Evolutionary conservation across 495 filamentous ascomycete genomes (phyloP).

Genomic region (Penicillium pancosmium): DNA sequence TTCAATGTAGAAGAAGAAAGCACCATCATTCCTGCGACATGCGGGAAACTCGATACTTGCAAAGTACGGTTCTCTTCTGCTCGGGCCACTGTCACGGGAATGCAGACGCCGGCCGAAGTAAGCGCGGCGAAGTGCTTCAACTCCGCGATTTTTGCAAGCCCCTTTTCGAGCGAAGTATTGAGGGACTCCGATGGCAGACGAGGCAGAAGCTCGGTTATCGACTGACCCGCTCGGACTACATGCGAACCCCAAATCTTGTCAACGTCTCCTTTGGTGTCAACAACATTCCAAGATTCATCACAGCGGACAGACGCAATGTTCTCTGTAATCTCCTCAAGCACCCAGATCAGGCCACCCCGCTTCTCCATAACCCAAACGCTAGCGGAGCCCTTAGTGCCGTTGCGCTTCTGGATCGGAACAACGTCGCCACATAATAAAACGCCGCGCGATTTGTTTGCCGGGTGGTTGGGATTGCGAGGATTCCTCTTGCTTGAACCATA

Average conservation of each 20-base stretch:
- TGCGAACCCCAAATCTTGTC: slow-evolving; percentile 81
- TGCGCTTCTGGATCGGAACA: slow-evolving; percentile 93
- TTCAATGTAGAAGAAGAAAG: slow-evolving; percentile 71
- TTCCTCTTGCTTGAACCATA: slow-evolving; percentile 67
- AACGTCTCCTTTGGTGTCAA: slow-evolving; percentile 66
- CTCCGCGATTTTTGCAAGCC: slow-evolving; percentile 68
- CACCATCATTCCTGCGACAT: slow-evolving; percentile 96
- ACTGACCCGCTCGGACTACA: slow-evolving; percentile 63
- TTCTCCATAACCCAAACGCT: slow-evolving; percentile 99
- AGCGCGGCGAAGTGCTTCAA: slow-evolving; percentile 80
- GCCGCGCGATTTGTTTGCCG: slow-evolving; percentile 76
- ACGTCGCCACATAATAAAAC: slow-evolving; percentile 96
- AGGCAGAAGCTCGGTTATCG: slow-evolving; percentile 76
- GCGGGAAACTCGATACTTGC: slow-evolving; percentile 88
- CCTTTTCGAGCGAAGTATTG: slow-evolving; percentile 60
- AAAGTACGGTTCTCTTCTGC: slow-evolving; percentile 66
- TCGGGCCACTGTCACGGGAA: slow-evolving; percentile 76
- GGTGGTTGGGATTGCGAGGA: slow-evolving; percentile 54
- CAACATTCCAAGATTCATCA: slow-evolving; percentile 72
- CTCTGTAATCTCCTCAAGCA: slow-evolving; percentile 95
- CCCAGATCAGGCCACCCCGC: slow-evolving; percentile 90
- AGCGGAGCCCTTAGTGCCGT: slow-evolving; percentile 86
- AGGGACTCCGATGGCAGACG: slow-evolving; percentile 75
- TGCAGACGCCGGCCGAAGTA: slow-evolving; percentile 69
- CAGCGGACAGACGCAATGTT: slow-evolving; percentile 76